Conservation (phyloP, 2,329 filamentous ascomycete genomes). For the Penicillium sp. region DNA sequence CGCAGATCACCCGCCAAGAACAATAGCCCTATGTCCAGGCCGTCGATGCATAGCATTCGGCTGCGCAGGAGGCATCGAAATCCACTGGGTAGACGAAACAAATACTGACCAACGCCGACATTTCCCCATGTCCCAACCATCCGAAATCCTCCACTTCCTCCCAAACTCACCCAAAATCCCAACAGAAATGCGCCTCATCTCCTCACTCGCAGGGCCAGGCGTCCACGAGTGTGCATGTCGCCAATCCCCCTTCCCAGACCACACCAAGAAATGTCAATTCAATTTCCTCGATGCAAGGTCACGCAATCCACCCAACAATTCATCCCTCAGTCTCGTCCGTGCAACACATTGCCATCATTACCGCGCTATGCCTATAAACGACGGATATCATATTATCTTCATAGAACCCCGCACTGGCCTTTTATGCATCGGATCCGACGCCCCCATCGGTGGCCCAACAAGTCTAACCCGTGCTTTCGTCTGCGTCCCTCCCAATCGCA, state of each 20-base stretch:
- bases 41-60: conserved; percentile 66
- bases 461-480: conserved; percentile 61
- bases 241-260: conserved; percentile 18
- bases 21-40: conserved; percentile 65
- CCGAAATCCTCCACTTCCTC: conserved; percentile 57
- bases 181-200: conserved; percentile 62
- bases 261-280: conserved; percentile 26
- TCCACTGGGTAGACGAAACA: conserved; percentile 60
- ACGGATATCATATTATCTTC: conserved; percentile 65
- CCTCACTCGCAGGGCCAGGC: conserved; percentile 53
- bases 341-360: conserved; percentile 59
- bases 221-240: conserved; percentile 32
- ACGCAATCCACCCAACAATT: conserved; percentile 21
- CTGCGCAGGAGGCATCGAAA: conserved; percentile 61
- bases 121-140: conserved; percentile 44
- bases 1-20: conserved; percentile 63
- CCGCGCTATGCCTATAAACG: conserved; percentile 63
- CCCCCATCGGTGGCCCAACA: conserved; percentile 57
- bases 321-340: conserved; percentile 35
- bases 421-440: conserved; percentile 63
- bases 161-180: conserved; percentile 53
- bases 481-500: conserved; percentile 46
- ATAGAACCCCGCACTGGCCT: conserved; percentile 58
- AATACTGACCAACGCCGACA: conserved; percentile 38
- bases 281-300: conserved; percentile 31